Conservation (phyloP, 129 eudicot species). For the Flaveria robusta region DNA sequence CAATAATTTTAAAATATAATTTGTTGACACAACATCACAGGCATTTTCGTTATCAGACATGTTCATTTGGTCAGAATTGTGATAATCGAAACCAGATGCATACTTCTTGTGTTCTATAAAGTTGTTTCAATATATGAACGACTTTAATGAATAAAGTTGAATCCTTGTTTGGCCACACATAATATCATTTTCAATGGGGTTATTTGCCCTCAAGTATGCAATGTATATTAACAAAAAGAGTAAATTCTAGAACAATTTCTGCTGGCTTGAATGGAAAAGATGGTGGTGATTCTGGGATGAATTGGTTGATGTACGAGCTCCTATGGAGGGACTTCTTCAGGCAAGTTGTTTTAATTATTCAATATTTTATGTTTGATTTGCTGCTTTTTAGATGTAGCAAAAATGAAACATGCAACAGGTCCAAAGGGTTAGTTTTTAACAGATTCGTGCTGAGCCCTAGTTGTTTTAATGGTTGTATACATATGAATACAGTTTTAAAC, state of each 20-base stretch:
- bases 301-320: constrained; percentile 91
- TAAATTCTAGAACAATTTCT: constrained; percentile 57
- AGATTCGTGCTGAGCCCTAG: neutral
- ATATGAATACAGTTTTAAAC: neutral
- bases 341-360: constrained; percentile 37
- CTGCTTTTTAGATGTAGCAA: neutral
- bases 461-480: neutral
- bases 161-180: neutral
- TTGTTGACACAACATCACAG: neutral
- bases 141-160: neutral
- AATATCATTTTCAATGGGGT: neutral
- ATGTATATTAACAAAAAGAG: constrained; percentile 11
- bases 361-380: neutral
- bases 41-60: neutral
- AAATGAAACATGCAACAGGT: neutral
- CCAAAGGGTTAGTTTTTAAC: neutral
- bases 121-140: neutral
- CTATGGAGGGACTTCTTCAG: constrained; percentile 99
- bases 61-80: neutral
- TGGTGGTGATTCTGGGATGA: constrained; percentile 77
- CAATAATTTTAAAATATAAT: neutral
- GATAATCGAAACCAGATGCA: neutral
- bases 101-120: neutral
- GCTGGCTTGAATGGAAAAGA: constrained; percentile 57
- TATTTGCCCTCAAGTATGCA: neutral